Base-by-base conservation (phyloP, 768 basidiomycete species). In the Lactifluus hygrophoroides region DNA sequence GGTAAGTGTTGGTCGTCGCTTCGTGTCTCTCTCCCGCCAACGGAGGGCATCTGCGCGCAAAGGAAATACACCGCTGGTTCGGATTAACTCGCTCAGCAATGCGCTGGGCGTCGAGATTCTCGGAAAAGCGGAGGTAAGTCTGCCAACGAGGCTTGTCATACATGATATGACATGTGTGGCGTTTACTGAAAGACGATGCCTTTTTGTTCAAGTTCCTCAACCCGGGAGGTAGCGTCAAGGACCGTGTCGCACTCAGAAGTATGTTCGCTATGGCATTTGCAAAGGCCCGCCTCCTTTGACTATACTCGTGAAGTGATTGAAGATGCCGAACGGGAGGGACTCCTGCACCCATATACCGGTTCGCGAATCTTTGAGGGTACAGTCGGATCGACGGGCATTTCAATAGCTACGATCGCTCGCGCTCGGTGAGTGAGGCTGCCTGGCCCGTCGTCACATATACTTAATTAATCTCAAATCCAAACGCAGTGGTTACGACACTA, bases 331-430 rank as follows among this genome's bases (percentile, higher is more conserved):
- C 78, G 79, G 9, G 76, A 80, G 59, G 94, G 94, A 0, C 74
- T 92, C 2, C 73, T 99, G 1, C 80, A 85, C 56, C 96, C 94
- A 0, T 71, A 93, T 61, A 94, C 91, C 0, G 88, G 89, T 6
- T 96, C 90, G 0, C 83, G 90, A 7, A 93, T 99, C 38, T 99
- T 98, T 57, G 96, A 98, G 70, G 96, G 96, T 3, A 99, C 95
- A 0, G 91, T 95, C 3, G 96, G 92, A 8, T 94, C 91, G 0
- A 96, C 94, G 0, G 94, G 96, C 6, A 98, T 98, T 56, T 96
- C 94, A 1, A 85, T 99, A 51, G 95, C 96, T 0, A 96, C 90
- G 3, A 88, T 99, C 51, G 89, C 93, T 1, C 80, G 80, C 63
- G 93, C 94, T 11, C 84, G 87, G 92, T 90, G 64, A 49, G 80